Conservation (phyloP, 331 rosid species). For the Pyracantha coccinea region DNA sequence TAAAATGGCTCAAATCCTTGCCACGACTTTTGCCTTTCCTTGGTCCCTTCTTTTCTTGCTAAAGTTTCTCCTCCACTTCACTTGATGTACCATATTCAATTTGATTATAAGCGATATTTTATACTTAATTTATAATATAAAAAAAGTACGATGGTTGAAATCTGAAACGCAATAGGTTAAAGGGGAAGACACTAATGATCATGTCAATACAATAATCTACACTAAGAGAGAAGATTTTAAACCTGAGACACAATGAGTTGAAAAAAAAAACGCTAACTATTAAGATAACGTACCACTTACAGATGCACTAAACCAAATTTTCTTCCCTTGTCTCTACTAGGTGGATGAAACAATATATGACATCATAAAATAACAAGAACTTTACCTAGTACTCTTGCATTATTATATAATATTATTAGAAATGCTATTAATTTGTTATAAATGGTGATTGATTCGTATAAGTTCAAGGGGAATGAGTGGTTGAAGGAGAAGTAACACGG, state of each 20-base stretch:
- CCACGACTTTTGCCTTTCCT: neutral
- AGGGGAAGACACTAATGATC: accelerated
- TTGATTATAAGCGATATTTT: no score
- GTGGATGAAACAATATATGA: neutral
- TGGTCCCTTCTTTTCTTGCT: neutral
- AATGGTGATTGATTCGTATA: neutral
- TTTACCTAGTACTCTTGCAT: neutral
- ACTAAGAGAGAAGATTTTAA: no score
- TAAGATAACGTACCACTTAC: neutral
- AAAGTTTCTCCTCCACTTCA: neutral
- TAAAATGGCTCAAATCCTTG: neutral
- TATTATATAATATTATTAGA: no score
- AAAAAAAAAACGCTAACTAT: no score
- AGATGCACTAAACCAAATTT: neutral
- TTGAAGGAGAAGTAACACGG: neutral
- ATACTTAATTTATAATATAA: no score
- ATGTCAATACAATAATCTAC: neutral
- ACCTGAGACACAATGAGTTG: neutral
- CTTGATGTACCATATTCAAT: neutral
- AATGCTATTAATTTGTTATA: neutral
- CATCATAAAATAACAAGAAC: neutral
- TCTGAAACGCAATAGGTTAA: accelerated
- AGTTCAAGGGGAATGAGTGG: neutral
- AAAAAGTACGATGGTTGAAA: accelerated
- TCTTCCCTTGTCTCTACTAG: neutral